phyloP scores from a whole-genome alignment of 208 protist genomes.

The Trypanosoma brucei region DNA sequence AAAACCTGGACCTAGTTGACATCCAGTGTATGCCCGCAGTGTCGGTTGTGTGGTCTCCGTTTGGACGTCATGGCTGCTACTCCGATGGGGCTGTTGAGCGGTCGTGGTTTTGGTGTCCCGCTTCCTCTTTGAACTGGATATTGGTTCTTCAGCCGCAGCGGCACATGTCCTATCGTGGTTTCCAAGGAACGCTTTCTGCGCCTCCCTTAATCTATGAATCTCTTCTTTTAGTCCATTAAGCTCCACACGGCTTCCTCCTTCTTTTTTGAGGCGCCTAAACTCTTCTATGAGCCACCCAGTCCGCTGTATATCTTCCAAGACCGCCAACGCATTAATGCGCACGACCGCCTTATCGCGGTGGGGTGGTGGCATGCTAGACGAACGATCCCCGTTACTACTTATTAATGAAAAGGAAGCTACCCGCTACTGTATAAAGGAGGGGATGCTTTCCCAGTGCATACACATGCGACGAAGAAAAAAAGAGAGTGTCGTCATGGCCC shows the following conservation, averaged over 20 bases:
- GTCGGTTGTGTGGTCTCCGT: too few relatives aligned
- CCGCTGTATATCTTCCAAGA: conserved; percentile 37
- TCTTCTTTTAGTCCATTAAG: conserved; percentile 23
- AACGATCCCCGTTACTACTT: not conserved
- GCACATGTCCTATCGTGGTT: not conserved
- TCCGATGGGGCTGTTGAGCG: not conserved
- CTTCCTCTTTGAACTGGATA: not conserved
- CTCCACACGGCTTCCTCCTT: conserved; percentile 26
- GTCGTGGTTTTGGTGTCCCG: too few relatives aligned
- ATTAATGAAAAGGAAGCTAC: too few relatives aligned
- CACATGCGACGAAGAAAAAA: too few relatives aligned
- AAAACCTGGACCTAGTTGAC: too few relatives aligned
- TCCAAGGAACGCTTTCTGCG: conserved; percentile 14
- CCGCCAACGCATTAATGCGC: conserved; percentile 17
- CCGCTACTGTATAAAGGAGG: too few relatives aligned
- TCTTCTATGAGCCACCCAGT: conserved; percentile 34
- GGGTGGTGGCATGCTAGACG: not conserved
- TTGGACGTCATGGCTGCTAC: not conserved
- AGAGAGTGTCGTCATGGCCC: too few relatives aligned
- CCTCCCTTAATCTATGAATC: conserved; percentile 25
- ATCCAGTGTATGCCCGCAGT: too few relatives aligned
- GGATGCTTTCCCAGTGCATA: too few relatives aligned
- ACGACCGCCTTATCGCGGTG: not conserved
- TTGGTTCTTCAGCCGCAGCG: not conserved
- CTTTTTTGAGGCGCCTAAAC: conserved; percentile 34